Evolutionary conservation across 1,284 basidiomycete species (phyloP), one percentile per base, ranked within the genome.

Genomic region (Leccinum huronense): DNA sequence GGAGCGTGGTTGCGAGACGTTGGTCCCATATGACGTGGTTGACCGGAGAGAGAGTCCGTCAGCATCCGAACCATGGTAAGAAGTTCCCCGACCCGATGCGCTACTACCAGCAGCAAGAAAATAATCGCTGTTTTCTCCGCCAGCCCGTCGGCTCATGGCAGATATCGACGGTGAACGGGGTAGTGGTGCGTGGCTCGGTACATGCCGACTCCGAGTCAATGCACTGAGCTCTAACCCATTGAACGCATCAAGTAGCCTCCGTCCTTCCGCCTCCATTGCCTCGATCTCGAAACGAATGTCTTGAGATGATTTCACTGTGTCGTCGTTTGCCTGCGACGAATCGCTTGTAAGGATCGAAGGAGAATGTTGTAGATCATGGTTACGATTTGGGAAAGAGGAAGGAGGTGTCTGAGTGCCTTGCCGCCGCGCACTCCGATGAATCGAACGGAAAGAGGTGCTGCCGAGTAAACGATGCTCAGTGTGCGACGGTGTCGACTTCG

Each of bases 201-300:
- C 77, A 58, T 81, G 74, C 63, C 83, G 83, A 58, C 78, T 74
- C 68, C 85, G 81, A 5, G 87, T 86, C 60, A 90, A 75, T 14
- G 86, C 82, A 53, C 83, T 88, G 61, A 91, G 78, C 73, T 91
- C 89, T 51, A 91, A 78, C 14, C 88, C 89, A 69, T 86, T 88
- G 73, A 91, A 91, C 5, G 89, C 88, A 71, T 91, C 89, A 73
- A 90, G 81, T 53, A 91, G 73, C 60, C 87, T 80, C 65, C 81
- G 81, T 14, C 84, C 85, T 72, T 91, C 89, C 36, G 85, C 84
- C 73, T 91, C 89, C 55, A 90, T 83, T 5, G 80, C 76, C 65
- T 82, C 78, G 61, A 92, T 88, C 69, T 90, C 88, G 58, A 82
- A 78, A 55, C 82, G 83, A 63, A 92, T 86, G 59, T 88, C 83